Evolutionary conservation across 352 stramenopile species (phyloP).

Genomic region (Phytophthora cactorum): DNA sequence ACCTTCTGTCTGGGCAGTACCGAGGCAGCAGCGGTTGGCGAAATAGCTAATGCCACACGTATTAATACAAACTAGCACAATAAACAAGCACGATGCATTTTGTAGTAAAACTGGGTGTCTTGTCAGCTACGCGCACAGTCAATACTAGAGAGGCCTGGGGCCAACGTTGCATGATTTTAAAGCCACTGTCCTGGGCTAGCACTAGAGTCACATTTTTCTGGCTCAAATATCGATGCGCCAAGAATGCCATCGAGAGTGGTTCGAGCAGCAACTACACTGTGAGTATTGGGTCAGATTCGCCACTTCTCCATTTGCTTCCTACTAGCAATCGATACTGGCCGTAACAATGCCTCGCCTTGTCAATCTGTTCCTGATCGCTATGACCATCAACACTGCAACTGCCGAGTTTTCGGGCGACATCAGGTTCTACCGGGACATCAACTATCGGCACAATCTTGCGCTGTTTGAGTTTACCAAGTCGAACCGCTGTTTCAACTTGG

Average conservation of each 20-base stretch:
- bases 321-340: neutral
- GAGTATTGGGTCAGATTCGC: neutral
- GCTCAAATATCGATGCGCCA: neutral
- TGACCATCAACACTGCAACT: neutral
- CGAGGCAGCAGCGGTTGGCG: neutral
- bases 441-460: constrained; percentile 11
- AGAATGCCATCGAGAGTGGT: neutral
- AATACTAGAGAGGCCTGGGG: neutral
- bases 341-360: neutral
- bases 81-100: too few species aligned
- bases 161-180: neutral
- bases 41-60: neutral
- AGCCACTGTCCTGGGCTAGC: neutral
- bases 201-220: neutral
- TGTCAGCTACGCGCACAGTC: neutral
- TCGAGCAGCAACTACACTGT: neutral
- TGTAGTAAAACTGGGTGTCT: too few species aligned
- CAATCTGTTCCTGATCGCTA: neutral
- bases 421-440: constrained; percentile 23
- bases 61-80: neutral
- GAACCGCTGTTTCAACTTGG: constrained; percentile 30
- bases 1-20: constrained; percentile 3
- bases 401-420: constrained; percentile 12
- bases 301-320: constrained; percentile 5
- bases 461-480: constrained; percentile 16